Percentiles rank a stretch among this genome's conserved stretches.
phyloP scores from a whole-genome alignment of 306 rosid species.

The Prunus kanzakura region DNA sequence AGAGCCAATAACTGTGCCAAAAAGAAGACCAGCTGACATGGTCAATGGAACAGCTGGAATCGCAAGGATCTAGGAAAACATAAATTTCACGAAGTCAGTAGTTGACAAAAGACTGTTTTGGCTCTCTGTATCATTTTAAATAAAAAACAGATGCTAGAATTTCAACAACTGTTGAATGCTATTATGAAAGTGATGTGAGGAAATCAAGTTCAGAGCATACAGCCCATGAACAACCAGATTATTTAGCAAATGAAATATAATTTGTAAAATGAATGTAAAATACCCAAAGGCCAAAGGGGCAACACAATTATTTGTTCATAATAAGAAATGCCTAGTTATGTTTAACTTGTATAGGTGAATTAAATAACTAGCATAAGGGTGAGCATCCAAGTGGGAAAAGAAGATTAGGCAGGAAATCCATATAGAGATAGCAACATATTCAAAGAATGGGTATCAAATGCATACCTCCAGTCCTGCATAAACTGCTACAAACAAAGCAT shows the following conservation, averaged over 20 bases:
- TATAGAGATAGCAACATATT: neutral
- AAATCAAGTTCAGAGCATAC: neutral
- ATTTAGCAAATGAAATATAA: neutral
- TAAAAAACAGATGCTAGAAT: neutral
- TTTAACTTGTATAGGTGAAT: neutral
- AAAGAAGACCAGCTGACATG: conserved; percentile 96
- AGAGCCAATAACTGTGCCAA: conserved; percentile 78
- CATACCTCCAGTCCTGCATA: conserved; percentile 96
- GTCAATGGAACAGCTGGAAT: conserved; percentile 95
- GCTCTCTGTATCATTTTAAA: neutral
- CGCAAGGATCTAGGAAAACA: conserved; percentile 70
- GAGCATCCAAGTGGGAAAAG: neutral
- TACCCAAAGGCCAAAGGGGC: neutral
- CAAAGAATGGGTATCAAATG: conserved; percentile 12
- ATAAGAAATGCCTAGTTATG: neutral
- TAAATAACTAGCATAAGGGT: neutral
- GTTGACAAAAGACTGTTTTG: neutral
- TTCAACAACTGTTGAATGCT: conserved; percentile 1
- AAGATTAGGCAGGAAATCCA: neutral
- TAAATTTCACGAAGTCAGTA: neutral
- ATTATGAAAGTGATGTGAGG: neutral
- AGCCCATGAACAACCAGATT: neutral
- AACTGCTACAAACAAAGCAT: conserved; percentile 86
- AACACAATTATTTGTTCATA: neutral
- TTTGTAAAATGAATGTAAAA: neutral